Percentiles rank a stretch among this genome's conserved stretches.
phyloP scores from a whole-genome alignment of 1,284 basidiomycete genomes.

The Trichosporon sp. region DNA sequence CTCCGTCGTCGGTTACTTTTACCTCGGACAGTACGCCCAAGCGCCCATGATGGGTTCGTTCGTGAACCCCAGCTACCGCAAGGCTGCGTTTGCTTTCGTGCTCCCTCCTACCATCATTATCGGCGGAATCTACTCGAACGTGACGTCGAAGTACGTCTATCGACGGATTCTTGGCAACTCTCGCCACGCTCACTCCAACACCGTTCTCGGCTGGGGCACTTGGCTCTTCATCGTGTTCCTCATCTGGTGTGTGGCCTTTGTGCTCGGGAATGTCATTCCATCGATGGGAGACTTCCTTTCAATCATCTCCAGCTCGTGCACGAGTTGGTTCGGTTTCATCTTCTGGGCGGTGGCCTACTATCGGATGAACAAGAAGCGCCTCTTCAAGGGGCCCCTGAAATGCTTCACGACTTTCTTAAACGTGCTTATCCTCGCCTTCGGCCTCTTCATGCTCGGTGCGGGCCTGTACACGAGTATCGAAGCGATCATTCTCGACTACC shows the following conservation, averaged over 20 bases:
- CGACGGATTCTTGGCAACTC: conserved; percentile 52
- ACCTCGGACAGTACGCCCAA: conserved; percentile 51
- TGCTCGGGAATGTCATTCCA: conserved; percentile 62
- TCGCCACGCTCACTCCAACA: conserved; percentile 62
- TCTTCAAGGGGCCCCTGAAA: conserved; percentile 42
- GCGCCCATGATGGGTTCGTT: conserved; percentile 54
- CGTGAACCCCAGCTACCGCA: conserved; percentile 59
- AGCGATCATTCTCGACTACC: conserved; percentile 56
- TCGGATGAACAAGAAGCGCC: conserved; percentile 53
- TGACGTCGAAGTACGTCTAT: conserved; percentile 51
- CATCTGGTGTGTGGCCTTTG: conserved; percentile 65
- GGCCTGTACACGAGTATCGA: conserved; percentile 59
- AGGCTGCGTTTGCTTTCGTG: conserved; percentile 58
- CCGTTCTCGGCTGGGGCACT: conserved; percentile 63
- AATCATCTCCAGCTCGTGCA: conserved; percentile 52
- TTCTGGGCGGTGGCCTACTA: conserved; percentile 59
- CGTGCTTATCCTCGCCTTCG: conserved; percentile 54
- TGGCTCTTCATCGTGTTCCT: conserved; percentile 64
- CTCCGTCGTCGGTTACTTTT: conserved; percentile 65
- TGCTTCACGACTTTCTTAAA: conserved; percentile 49
- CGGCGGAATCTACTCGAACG: conserved; percentile 54
- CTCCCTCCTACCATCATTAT: conserved; percentile 51
- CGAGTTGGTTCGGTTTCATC: conserved; percentile 55
- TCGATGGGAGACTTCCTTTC: conserved; percentile 59
- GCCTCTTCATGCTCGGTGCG: conserved; percentile 59